A percentile compares a stretch with the other conserved stretches of the same genome.
phyloP scores from a whole-genome alignment of 179 eudicot species.

The Vitellaria paradoxa region DNA sequence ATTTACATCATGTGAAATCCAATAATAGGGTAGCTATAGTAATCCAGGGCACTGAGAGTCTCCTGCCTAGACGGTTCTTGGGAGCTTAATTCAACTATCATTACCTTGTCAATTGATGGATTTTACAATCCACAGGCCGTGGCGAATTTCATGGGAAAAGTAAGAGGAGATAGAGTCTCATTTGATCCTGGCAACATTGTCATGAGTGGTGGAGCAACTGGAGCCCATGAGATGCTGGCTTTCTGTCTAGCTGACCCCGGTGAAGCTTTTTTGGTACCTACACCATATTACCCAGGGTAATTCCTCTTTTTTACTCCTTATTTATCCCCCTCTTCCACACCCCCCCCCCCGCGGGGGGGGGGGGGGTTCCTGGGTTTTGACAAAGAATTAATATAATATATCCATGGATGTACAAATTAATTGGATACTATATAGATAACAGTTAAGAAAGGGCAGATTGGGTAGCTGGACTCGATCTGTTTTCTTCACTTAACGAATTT shows the following conservation, averaged over 20 bases:
- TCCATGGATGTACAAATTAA: no score
- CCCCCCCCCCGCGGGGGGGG: no score
- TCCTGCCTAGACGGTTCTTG: no score
- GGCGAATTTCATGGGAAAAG: slow-evolving; percentile 87
- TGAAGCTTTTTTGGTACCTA: slow-evolving; percentile 84
- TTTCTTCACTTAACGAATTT: neutral
- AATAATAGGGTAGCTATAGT: no score
- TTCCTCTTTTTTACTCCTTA: slow-evolving; percentile 2
- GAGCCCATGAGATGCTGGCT: slow-evolving; percentile 74
- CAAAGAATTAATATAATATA: no score
- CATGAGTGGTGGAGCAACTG: slow-evolving; percentile 96
- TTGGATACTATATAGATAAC: no score
- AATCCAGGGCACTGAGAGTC: no score
- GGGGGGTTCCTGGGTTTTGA: neutral
- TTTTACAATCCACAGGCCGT: slow-evolving; percentile 47
- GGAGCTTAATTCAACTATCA: neutral
- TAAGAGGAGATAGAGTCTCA: slow-evolving; percentile 60
- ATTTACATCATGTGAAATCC: no score
- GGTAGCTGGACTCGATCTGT: neutral
- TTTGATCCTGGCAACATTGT: slow-evolving; percentile 79
- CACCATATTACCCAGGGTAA: slow-evolving; percentile 94
- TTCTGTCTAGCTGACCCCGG: slow-evolving; percentile 92
- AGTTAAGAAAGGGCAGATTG: neutral
- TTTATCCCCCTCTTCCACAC: no score
- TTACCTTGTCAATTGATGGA: neutral